Conservation (phyloP, 1,284 basidiomycete species). For the Mixia osmundae region DNA sequence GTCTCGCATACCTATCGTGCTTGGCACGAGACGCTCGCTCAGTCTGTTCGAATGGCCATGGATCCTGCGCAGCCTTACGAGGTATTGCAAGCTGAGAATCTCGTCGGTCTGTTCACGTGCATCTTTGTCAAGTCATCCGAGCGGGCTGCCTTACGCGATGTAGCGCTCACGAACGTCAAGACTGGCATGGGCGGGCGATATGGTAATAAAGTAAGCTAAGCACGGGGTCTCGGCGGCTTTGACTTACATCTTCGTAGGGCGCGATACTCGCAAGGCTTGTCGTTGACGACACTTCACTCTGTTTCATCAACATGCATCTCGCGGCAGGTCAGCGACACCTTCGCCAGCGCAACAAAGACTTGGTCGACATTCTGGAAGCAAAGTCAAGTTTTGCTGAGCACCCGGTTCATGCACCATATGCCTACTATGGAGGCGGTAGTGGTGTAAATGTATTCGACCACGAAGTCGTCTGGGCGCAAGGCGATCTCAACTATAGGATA, state of each 20-base stretch:
- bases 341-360: constrained; percentile 59
- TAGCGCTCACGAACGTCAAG: constrained; percentile 57
- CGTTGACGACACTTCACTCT: constrained; percentile 72
- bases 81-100: constrained; percentile 58
- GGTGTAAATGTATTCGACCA: constrained; percentile 82
- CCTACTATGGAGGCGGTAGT: constrained; percentile 46
- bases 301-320: constrained; percentile 87
- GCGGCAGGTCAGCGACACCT: constrained; percentile 77
- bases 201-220: no score
- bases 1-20: constrained; percentile 46
- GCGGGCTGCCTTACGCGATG: constrained; percentile 36
- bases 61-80: constrained; percentile 32
- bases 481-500: constrained; percentile 79
- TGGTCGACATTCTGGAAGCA: constrained; percentile 63
- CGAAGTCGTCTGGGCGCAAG: constrained; percentile 42
- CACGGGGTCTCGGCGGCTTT: no score
- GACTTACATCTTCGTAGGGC: no score
- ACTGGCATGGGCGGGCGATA: constrained; percentile 75
- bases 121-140: constrained; percentile 55
- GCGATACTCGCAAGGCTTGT: constrained; percentile 75
- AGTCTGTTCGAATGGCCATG: constrained; percentile 30
- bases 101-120: constrained; percentile 73
- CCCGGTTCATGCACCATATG: constrained; percentile 12
- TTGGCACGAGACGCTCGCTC: constrained; percentile 61
- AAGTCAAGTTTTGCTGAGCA: constrained; percentile 38